These are phyloP conservation scores for Leishmania amazonensis DNA, from an alignment of 208 protist species.

Conservation along the genomic window DNA sequence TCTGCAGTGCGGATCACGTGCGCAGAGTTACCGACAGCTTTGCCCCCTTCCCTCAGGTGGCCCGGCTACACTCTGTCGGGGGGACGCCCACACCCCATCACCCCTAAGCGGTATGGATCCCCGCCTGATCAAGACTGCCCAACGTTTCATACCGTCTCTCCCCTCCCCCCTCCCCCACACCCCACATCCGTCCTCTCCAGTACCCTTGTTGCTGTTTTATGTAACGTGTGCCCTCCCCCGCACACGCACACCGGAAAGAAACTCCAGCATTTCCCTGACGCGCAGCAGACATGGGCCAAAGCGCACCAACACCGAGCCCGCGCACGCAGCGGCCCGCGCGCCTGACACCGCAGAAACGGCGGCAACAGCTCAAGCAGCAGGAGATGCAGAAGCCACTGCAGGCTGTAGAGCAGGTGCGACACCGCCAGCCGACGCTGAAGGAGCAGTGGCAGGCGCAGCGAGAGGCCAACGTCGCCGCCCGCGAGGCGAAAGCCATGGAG, in stretches of 20 bases:
- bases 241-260: background rate
- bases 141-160: background rate
- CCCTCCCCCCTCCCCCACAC: background rate
- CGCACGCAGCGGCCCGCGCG: background rate
- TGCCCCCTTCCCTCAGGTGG: background rate
- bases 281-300: slow-evolving; percentile 8
- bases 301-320: background rate
- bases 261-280: background rate
- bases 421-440: slow-evolving; percentile 21
- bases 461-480: slow-evolving; percentile 14
- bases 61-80: background rate
- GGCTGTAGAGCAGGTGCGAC: slow-evolving; percentile 7
- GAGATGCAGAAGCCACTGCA: background rate
- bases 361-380: slow-evolving; percentile 3
- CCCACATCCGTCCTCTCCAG: background rate
- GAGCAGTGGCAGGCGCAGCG: slow-evolving; percentile 30
- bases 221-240: background rate
- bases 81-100: background rate
- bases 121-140: background rate
- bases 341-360: background rate
- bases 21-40: background rate
- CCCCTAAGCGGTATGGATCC: background rate
- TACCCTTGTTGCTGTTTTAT: background rate
- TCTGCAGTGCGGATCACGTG: background rate
- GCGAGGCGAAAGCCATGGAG: slow-evolving; percentile 23